Evolutionary conservation across 164 flowering plant genomes (phyloP).

Genomic region (Saururus chinensis): DNA sequence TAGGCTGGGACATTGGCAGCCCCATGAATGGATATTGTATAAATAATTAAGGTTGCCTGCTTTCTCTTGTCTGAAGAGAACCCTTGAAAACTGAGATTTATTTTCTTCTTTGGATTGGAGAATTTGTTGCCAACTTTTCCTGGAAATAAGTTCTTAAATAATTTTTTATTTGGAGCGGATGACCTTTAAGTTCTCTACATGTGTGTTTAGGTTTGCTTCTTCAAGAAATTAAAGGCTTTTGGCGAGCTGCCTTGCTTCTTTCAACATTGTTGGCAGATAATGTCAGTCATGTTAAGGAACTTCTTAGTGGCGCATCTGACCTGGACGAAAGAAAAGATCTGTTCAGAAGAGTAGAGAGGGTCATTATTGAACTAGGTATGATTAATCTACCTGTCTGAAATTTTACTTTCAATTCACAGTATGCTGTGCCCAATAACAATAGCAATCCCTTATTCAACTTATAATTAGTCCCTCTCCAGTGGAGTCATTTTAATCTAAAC

Average conservation of each 20-base stretch:
- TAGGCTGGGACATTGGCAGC: too few relatives aligned
- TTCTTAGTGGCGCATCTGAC: slow-evolving; percentile 12
- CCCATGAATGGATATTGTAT: too few relatives aligned
- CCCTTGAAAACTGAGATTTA: too few relatives aligned
- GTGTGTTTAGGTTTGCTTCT: slow-evolving; percentile 54
- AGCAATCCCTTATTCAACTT: not conserved
- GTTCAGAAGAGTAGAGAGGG: slow-evolving; percentile 35
- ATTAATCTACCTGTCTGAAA: not conserved
- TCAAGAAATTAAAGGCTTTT: slow-evolving; percentile 69
- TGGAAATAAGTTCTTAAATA: not conserved
- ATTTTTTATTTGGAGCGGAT: not conserved
- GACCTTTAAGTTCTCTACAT: not conserved
- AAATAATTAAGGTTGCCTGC: too few relatives aligned
- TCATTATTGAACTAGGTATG: slow-evolving; percentile 49
- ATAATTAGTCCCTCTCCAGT: not conserved
- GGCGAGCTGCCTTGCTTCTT: slow-evolving; percentile 72
- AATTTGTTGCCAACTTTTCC: not conserved
- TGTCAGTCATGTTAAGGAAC: slow-evolving; percentile 11
- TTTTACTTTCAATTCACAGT: not conserved
- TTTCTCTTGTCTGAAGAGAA: too few relatives aligned
- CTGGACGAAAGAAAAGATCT: slow-evolving; percentile 34
- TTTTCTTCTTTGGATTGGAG: not conserved
- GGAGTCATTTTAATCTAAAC: not conserved
- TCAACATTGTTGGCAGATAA: slow-evolving; percentile 46
- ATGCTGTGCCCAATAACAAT: not conserved